Evolutionary conservation across 495 filamentous ascomycete genomes (phyloP), one percentile per base, ranked within the genome.

Genomic region (Trichocladium antarcticum): DNA sequence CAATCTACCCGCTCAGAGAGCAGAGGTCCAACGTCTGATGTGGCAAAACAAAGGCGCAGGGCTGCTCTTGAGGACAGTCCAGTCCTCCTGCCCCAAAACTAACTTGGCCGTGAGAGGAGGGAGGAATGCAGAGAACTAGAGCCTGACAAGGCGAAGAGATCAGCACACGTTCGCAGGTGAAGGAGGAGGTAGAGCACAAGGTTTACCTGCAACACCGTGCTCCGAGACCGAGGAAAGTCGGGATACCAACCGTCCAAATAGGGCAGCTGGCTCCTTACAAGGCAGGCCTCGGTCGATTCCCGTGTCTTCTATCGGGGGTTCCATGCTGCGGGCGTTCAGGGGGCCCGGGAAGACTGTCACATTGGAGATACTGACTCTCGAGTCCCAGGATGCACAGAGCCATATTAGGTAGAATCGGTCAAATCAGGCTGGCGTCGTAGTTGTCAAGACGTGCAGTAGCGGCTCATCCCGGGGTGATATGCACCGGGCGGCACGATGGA

Each of bases 401-500:
- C 35, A 34, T 24, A 39, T 39, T 39, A 15, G 49, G 49, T 21
- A 19, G 29, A 9, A 24, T 24, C 34, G 34, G 31, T 21, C 34
- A 51, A 50, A 35, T 10, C 24, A 22, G 22, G 22, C 16, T 34
- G 8, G 15, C 17, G 31, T 45, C 7, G 21, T 39, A 22, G 41
- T 35, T 39, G 17, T 22, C 41, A 17, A 40, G 42, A 34, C 24
- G 34, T 31, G 41, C 41, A 39, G 39, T 45, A 40, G 42, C 36
- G 49, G 49, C 42, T 21, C 32, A 17, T 38, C 35, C 47, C 49
- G 41, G 42, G 3, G 16, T 22, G 41, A 38, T 20, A 32, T 35
- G 49, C 35, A 34, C 32, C 27, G 19, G 37, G 19, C 40, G 35
- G 35, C 16, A 40, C 17, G 19, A 34, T 15, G 24, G 19, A 19